Evolutionary conservation across 1,139 yeast species (phyloP), one percentile per base, ranked within the genome.

Genomic region (Williopsis jadinii): DNA sequence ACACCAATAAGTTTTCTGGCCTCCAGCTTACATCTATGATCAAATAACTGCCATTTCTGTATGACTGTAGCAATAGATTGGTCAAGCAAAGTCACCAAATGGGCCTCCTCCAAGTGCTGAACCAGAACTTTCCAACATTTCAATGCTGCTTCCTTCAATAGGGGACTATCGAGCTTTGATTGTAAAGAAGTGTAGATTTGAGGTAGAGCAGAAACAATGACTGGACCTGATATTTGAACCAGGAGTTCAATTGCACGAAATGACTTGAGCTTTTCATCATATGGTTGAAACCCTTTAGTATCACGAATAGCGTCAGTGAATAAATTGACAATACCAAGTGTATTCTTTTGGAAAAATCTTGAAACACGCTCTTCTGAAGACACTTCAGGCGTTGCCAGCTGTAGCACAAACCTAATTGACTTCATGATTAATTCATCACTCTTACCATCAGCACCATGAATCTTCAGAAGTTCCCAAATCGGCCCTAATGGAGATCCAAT

Each of bases 171-270:
- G 29, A 90, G 62, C 0, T 94, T 83, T 0, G 92, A 79, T 55
- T 88, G 97, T 14, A 94, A 64, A 52, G 95, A 84, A 1, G 95
- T 84, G 44, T 88, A 82, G 5, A 94, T 75, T 57, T 92, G 98
- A 0, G 97, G 95, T 30, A 90, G 66, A 0, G 95, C 92, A 5
- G 87, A 75, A 3, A 84, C 77, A 13, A 86, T 76, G 2, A 82
- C 73, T 4, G 70, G 59, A 5, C 80, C 77, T 28, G 84, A 70
- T n/a, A 79, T 70, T 39, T 71, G 68, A 15, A 86, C 77, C 32
- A 90, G 63, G 48, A 82, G 77, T 36, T 80, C 77, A 32, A 92
- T 73, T 0, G 95, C 96, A 41, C 77, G 67, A 9, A 92, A 70
- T 1, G 95, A 84, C 35, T 79, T 73, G 1, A 81, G 64, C 55